These are phyloP conservation scores for Kodamaea arcana DNA, from an alignment of 1,139 yeast species.

Conservation along the genomic window DNA sequence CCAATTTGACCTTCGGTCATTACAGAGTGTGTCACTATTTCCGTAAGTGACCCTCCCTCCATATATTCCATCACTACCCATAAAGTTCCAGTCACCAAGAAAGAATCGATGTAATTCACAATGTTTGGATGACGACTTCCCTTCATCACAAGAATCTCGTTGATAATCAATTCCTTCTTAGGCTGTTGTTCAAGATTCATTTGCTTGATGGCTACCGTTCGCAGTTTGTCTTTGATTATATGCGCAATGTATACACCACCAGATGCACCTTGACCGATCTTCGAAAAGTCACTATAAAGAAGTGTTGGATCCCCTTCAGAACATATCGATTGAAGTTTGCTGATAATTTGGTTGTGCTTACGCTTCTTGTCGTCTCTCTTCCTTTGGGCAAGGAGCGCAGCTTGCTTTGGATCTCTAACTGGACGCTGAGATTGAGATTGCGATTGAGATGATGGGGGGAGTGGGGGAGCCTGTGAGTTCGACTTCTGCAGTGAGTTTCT, in stretches of 20 bases:
- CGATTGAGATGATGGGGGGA: background rate
- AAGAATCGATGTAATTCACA: conserved; percentile 88
- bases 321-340: conserved; percentile 72
- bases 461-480: conserved; percentile 1
- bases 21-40: conserved; percentile 89
- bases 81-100: conserved; percentile 65
- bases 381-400: conserved; percentile 56
- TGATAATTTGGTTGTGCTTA: conserved; percentile 64
- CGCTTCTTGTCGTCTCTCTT: conserved; percentile 73
- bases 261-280: conserved; percentile 97
- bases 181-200: conserved; percentile 94
- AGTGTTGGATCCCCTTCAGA: conserved; percentile 83
- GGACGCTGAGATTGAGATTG: conserved; percentile 21
- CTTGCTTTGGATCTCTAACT: conserved; percentile 52
- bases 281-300: conserved; percentile 62
- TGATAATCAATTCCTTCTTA: conserved; percentile 85
- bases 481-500: conserved; percentile 8
- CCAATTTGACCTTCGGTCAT: conserved; percentile 98
- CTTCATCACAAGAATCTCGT: conserved; percentile 91
- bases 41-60: conserved; percentile 97
- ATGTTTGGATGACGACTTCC: conserved; percentile 87
- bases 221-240: conserved; percentile 47
- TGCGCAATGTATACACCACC: conserved; percentile 96
- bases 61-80: conserved; percentile 99
- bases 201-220: conserved; percentile 88